Conservation (phyloP, 2,329 filamentous ascomycete genomes). For the Colletotrichum agaves region DNA sequence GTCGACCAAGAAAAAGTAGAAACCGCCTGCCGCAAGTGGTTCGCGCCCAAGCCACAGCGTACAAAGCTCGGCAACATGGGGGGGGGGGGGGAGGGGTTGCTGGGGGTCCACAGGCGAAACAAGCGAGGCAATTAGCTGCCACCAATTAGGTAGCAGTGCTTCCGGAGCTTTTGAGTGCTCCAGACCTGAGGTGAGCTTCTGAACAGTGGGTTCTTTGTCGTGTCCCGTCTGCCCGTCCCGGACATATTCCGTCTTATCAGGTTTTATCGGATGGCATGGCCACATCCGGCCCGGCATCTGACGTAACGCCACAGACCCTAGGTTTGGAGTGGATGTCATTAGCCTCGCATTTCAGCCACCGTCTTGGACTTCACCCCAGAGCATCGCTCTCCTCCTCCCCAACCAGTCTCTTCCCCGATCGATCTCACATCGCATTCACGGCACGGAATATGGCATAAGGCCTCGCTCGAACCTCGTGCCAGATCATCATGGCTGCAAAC, state of each 20-base stretch:
- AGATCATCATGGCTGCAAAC: conserved; percentile 81
- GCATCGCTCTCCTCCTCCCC: not conserved
- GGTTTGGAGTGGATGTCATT: not conserved
- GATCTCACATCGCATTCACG: not conserved
- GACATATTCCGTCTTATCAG: conserved; percentile 13
- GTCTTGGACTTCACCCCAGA: not conserved
- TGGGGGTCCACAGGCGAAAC: conserved; percentile 27
- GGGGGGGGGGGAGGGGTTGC: not conserved
- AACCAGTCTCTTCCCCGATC: not conserved
- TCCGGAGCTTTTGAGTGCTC: conserved; percentile 29
- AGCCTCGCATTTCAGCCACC: not conserved
- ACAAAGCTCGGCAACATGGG: conserved; percentile 36
- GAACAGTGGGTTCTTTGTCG: not conserved
- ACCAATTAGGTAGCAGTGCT: conserved; percentile 35
- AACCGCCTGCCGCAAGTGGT: conserved; percentile 36
- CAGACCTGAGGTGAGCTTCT: conserved; percentile 30
- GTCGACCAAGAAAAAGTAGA: conserved; percentile 35
- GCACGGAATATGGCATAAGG: conserved; percentile 26
- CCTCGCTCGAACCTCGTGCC: not conserved
- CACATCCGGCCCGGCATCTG: conserved; percentile 1
- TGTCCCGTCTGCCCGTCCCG: conserved; percentile 19
- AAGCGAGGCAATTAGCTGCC: conserved; percentile 37
- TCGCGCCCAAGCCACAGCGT: conserved; percentile 37
- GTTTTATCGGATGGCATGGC: conserved; percentile 25
- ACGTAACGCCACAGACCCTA: not conserved